Base-by-base conservation (phyloP, 257 asterid species). In the Solanum clarkiae region DNA sequence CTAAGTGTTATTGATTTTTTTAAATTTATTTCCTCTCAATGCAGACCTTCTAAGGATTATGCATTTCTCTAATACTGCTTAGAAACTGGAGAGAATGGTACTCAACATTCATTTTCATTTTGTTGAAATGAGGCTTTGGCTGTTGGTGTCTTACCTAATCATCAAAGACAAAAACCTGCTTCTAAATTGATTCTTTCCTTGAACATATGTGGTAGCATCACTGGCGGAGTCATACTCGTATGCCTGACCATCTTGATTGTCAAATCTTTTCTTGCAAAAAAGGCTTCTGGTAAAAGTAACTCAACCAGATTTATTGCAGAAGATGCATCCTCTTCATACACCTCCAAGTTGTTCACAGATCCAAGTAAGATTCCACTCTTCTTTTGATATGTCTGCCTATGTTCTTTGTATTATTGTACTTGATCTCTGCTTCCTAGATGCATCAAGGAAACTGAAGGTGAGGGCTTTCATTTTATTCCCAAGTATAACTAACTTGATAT, bases 41-140 rank as follows among this genome's bases (percentile, higher is more conserved):
- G n/a, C n/a, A n/a, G n/a, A n/a, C n/a, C n/a, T n/a, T n/a, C n/a
- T n/a, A n/a, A 80, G 84, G 71, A 90, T 87, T 0, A 94, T 88
- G 49, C 13, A 81, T 44, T 96, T 90, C 72, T 91, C 80, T 15
- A 92, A 86, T 32, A 96, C 83, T 96, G 99, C 84, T 90, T 96
- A 70, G 89, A 51, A 68, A 85, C 86, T 0, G 92, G 87, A 15
- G 93, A 92, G 29, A 9, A 59, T 59, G 85, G 16, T 54, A 86
- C 80, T 90, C 98, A 96, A 72, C 92, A 89, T 80, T 93, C 93
- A 1, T 20, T 91, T 80, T 92, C 96, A 47, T 91, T 88, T 63
- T 94, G 99, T 70, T 91, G 88, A 87, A 94, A 92, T 22, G 92
- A 87, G 86, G 98, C 98, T 83, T 83, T 94, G 71, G 98, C 98